Evolutionary conservation across 2,329 filamentous ascomycete species (phyloP), one percentile per base, ranked within the genome.

Genomic region (Ascochyta koolunga): DNA sequence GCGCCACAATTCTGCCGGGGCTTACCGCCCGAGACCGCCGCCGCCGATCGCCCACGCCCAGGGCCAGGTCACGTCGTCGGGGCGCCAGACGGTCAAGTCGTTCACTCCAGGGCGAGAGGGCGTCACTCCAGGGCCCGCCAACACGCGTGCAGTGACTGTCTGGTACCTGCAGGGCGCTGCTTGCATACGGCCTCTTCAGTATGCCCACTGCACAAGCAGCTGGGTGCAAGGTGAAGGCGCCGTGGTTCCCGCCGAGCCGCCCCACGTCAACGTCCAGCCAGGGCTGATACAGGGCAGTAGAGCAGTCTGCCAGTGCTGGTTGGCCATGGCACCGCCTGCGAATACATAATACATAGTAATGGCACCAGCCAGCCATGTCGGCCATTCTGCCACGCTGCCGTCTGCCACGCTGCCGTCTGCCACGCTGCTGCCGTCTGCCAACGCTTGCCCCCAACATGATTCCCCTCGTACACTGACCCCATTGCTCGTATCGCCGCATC

Each of bases 271-370:
- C 27, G 27, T 10, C 27, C 27, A 36, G 39, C 42, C 43, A 24
- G 50, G 50, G 37, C 46, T 45, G 33, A 31, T 54, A 51, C 51
- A 27, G 9, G 25, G 7, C 25, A 10, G 25, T 27, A 27, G n/a
- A n/a, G n/a, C n/a, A n/a, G n/a, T n/a, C n/a, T n/a, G n/a, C n/a
- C n/a, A n/a, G n/a, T n/a, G 37, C 27, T 31, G 37, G 21, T 37
- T 31, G 43, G 38, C 33, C 36, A 47, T 50, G 49, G 44, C 36
- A 47, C 47, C 46, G 44, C 42, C 49, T 53, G 43, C 52, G 44
- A 50, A 58, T 39, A n/a, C n/a, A n/a, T n/a, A n/a, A n/a, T n/a
- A n/a, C 8, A 24, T 24, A 24, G 7, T 24, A 47, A 54, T 56
- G 54, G 38, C 49, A 53, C n/a, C 44, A 38, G 37, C 35, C 29